Conservation (phyloP, 169 alveolate genomes). For the Haemoproteus tartakovskyi region DNA sequence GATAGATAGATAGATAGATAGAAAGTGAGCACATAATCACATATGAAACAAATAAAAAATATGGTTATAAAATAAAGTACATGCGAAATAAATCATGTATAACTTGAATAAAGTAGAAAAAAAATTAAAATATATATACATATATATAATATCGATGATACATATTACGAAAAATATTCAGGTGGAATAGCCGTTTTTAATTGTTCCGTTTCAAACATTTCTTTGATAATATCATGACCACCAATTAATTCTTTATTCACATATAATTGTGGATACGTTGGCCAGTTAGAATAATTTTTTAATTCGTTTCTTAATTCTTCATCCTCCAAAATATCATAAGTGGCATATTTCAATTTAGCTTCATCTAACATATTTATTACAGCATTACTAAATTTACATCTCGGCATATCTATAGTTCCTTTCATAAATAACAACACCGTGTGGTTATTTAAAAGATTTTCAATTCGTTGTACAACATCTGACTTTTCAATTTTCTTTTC, state of each 20-base stretch:
- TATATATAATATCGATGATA: too few relatives aligned
- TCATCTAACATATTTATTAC: slow-evolving; percentile 75
- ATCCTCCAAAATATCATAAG: slow-evolving; percentile 85
- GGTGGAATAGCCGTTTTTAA: slow-evolving; percentile 67
- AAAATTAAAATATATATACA: too few relatives aligned
- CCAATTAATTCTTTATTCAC: slow-evolving; percentile 73
- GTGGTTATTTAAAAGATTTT: slow-evolving; percentile 63
- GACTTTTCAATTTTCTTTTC: not conserved
- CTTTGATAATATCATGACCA: slow-evolving; percentile 80
- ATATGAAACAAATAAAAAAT: too few relatives aligned
- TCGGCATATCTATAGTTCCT: slow-evolving; percentile 79
- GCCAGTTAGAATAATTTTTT: slow-evolving; percentile 90
- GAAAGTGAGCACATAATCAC: too few relatives aligned
- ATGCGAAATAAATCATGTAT: too few relatives aligned
- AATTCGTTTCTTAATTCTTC: slow-evolving; percentile 83
- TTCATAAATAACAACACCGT: slow-evolving; percentile 79
- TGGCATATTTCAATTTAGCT: slow-evolving; percentile 70
- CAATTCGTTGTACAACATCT: slow-evolving; percentile 6
- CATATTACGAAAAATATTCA: slow-evolving; percentile 52
- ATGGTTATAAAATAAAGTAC: too few relatives aligned
- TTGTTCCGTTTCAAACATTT: slow-evolving; percentile 70
- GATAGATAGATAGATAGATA: too few relatives aligned
- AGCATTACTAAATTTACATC: slow-evolving; percentile 78
- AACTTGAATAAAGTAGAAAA: too few relatives aligned
- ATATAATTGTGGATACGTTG: slow-evolving; percentile 90